Percentiles rank a stretch among this genome's conserved stretches.
phyloP scores from a whole-genome alignment of 495 filamentous ascomycete genomes.

The Elasticomyces elasticus region DNA sequence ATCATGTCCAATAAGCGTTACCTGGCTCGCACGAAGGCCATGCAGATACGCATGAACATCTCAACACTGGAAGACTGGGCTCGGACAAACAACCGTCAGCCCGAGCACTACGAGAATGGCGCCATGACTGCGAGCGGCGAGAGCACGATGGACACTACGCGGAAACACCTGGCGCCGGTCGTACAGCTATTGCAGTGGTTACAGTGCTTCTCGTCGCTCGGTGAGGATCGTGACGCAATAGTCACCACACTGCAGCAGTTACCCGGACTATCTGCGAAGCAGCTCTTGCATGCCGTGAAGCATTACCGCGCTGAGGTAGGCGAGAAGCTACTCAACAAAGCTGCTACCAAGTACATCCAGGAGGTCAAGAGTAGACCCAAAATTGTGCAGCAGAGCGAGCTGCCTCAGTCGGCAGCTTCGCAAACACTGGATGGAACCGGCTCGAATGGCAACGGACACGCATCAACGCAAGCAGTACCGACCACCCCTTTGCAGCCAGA shows the following conservation, averaged over 20 bases:
- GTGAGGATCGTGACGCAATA: conserved; percentile 81
- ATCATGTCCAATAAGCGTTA: conserved; percentile 94
- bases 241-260: conserved; percentile 80
- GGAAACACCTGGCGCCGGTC: conserved; percentile 75
- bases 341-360: conserved; percentile 74
- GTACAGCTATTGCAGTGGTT: conserved; percentile 97
- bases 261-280: conserved; percentile 69
- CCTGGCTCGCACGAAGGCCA: conserved; percentile 91
- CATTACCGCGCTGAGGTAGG: conserved; percentile 92
- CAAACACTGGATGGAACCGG: not conserved
- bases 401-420: conserved; percentile 18
- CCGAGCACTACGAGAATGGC: conserved; percentile 91
- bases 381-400: conserved; percentile 36
- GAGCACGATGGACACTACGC: conserved; percentile 68
- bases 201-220: conserved; percentile 91
- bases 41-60: conserved; percentile 99
- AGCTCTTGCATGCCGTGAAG: conserved; percentile 85
- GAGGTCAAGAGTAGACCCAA: conserved; percentile 63
- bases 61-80: conserved; percentile 96
- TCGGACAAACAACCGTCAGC: conserved; percentile 78
- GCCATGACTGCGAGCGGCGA: conserved; percentile 81
- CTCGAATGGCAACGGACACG: conserved; percentile 9
- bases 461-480: not conserved
- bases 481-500: conserved; percentile 22
- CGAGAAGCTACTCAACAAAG: conserved; percentile 80